Percentiles rank a stretch among this genome's conserved stretches.
These are phyloP conservation scores for Trifolium subterraneum DNA, from an alignment of 306 rosid genomes.

Conservation along the genomic window DNA sequence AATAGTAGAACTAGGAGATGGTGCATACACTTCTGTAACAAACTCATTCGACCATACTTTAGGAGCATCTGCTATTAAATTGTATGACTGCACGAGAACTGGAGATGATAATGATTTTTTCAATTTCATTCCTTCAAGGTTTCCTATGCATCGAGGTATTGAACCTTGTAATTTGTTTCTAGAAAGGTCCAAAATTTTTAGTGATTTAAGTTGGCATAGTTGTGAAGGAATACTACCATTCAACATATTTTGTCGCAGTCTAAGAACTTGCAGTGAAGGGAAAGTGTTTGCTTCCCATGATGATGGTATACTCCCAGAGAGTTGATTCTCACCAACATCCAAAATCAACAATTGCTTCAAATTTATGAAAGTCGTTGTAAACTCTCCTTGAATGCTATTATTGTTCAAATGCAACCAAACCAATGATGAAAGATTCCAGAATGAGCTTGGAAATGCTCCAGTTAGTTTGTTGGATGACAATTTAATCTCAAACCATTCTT, in stretches of 20 bases:
- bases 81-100: neutral
- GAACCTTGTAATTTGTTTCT: constrained; percentile 25
- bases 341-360: neutral
- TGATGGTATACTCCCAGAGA: constrained; percentile 34
- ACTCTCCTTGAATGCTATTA: constrained; percentile 29
- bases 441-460: constrained; percentile 11
- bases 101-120: neutral
- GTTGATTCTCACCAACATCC: constrained; percentile 38
- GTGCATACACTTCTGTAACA: neutral
- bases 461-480: constrained; percentile 24
- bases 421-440: neutral
- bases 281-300: neutral
- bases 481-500: neutral
- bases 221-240: constrained; percentile 28
- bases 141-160: constrained; percentile 28
- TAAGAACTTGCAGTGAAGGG: constrained; percentile 25
- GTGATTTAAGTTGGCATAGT: constrained; percentile 14
- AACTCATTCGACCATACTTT: no score
- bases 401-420: constrained; percentile 19
- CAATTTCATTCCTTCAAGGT: constrained; percentile 16
- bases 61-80: neutral
- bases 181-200: constrained; percentile 34
- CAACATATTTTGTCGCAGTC: constrained; percentile 22
- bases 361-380: neutral
- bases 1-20: neutral